These are phyloP conservation scores for Endoconidiophora laricicola DNA, from an alignment of 2,329 filamentous ascomycete species.

Conservation along the genomic window DNA sequence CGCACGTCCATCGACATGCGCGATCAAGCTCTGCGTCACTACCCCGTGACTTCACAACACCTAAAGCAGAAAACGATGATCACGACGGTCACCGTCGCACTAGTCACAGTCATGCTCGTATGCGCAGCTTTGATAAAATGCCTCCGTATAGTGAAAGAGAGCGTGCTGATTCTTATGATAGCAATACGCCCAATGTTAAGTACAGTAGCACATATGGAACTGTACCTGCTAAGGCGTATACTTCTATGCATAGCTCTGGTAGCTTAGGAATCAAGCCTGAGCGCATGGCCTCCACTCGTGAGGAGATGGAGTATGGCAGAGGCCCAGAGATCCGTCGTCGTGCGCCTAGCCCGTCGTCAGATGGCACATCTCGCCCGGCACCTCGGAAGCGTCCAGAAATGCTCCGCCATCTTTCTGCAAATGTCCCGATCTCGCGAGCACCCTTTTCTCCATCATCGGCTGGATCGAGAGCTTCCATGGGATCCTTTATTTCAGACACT, in stretches of 20 bases:
- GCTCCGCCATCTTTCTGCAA: conserved; percentile 6
- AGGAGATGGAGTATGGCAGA: neutral
- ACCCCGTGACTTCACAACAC: neutral
- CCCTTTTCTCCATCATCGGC: conserved; percentile 7
- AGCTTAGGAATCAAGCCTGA: neutral
- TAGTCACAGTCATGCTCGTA: neutral
- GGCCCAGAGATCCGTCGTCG: neutral
- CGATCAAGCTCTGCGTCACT: conserved; percentile 10
- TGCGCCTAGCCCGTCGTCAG: neutral
- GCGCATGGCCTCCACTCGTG: conserved; percentile 1
- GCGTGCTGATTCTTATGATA: neutral
- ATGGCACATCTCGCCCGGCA: neutral
- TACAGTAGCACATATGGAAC: neutral
- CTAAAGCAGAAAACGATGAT: neutral
- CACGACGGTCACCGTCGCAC: neutral
- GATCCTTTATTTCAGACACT: conserved; percentile 1
- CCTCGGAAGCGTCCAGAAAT: conserved; percentile 4
- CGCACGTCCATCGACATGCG: neutral
- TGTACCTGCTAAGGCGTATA: conserved; percentile 1
- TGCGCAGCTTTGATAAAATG: conserved; percentile 6
- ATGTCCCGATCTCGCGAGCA: conserved; percentile 1
- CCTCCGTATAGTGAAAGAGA: neutral
- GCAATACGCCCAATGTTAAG: neutral
- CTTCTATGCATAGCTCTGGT: neutral
- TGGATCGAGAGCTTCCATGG: neutral